Conservation (phyloP, 495 filamentous ascomycete species). For the Podospora sp. region DNA sequence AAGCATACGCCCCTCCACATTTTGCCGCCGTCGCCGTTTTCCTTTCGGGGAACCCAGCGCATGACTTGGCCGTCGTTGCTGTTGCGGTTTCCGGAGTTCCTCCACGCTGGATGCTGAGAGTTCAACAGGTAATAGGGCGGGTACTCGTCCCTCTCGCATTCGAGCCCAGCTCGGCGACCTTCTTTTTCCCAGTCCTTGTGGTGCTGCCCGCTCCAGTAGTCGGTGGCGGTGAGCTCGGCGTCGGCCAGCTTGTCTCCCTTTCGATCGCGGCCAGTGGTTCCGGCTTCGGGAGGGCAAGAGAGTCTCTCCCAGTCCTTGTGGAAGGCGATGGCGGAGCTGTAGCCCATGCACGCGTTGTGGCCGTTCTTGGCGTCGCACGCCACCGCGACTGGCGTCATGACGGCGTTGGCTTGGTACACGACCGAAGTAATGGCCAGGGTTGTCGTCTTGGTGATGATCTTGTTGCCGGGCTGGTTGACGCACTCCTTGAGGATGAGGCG, state of each 20-base stretch:
- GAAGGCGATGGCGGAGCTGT: no score
- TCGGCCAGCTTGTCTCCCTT: background rate
- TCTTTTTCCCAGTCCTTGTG: background rate
- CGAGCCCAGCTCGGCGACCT: background rate
- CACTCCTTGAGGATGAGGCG: background rate
- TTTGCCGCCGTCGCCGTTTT: no score
- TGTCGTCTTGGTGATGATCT: background rate
- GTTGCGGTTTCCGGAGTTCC: no score
- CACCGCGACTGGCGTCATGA: no score
- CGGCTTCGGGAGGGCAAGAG: background rate
- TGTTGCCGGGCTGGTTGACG: background rate
- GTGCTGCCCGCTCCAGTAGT: conserved; percentile 7
- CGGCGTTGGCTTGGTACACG: no score
- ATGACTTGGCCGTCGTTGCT: no score
- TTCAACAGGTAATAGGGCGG: conserved; percentile 18
- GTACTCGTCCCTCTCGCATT: conserved; percentile 18
- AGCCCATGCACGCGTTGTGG: no score
- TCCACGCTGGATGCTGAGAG: no score
- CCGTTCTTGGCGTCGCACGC: no score
- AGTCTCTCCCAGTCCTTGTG: background rate
- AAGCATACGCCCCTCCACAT: no score
- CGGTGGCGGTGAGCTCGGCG: background rate
- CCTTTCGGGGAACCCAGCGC: no score
- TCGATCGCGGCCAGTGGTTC: background rate
- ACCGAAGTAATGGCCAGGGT: background rate